phyloP scores from a whole-genome alignment of 345 rosid genomes.

The Arabidopsis suecica region DNA sequence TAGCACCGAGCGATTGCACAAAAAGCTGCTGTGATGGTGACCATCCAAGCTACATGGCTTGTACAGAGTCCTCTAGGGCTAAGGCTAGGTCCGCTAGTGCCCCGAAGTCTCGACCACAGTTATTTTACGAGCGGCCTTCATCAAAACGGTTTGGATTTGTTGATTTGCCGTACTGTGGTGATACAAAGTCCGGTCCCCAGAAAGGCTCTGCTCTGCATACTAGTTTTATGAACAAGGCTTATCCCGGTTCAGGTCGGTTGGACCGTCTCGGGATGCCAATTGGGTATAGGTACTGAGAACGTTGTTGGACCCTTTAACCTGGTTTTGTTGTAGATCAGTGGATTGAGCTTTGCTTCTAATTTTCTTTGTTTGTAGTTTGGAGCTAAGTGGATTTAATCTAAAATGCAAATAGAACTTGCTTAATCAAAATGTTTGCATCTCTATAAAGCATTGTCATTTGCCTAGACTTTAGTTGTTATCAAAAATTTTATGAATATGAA shows the following conservation, averaged over 20 bases:
- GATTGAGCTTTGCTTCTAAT: conserved; percentile 26
- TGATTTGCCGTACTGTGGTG: conserved; percentile 42
- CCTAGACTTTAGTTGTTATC: background rate
- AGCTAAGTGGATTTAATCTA: conserved; percentile 27
- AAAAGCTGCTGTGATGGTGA: conserved; percentile 71
- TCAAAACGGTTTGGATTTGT: conserved; percentile 68
- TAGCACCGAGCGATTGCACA: conserved; percentile 44
- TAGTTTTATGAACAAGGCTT: conserved; percentile 71
- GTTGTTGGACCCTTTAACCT: background rate
- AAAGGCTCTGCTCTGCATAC: conserved; percentile 60
- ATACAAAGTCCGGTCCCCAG: conserved; percentile 59
- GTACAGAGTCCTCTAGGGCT: conserved; percentile 86
- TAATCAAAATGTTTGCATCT: conserved; percentile 9
- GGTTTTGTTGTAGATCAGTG: conserved; percentile 38
- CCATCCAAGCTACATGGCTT: conserved; percentile 90
- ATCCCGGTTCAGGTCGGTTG: conserved; percentile 94
- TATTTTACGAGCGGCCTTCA: conserved; percentile 60
- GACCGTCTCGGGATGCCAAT: conserved; percentile 89
- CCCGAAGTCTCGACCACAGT: conserved; percentile 75
- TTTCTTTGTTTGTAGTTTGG: conserved; percentile 32
- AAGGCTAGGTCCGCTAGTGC: conserved; percentile 80
- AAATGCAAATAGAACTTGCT: conserved; percentile 35
- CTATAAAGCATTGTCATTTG: background rate
- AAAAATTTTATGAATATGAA: background rate
- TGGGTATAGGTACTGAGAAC: conserved; percentile 48